phyloP scores from a whole-genome alignment of 108 stramenopile genomes.

The Discostella pseudostelligera region DNA sequence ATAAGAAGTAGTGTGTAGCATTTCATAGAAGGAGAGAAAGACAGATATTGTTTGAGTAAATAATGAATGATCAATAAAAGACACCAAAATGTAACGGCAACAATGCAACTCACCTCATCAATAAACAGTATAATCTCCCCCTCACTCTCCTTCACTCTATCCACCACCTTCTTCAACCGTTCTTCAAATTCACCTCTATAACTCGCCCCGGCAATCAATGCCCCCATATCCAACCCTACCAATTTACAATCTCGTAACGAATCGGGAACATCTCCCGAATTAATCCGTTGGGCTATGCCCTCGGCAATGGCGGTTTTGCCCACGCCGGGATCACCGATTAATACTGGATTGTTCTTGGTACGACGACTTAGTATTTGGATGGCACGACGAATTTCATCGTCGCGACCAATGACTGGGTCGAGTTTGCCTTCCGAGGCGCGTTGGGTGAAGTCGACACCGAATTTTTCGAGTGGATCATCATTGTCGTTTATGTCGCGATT shows the following conservation, averaged over 20 bases:
- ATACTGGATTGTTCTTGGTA: conserved; percentile 98
- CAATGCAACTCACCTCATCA: conserved; percentile 73
- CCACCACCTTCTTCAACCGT: conserved; percentile 96
- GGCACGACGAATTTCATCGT: conserved; percentile 95
- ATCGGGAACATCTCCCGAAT: conserved; percentile 42
- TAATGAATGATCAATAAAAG: too few relatives aligned
- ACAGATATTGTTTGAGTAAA: too few relatives aligned
- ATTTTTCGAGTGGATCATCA: conserved; percentile 93
- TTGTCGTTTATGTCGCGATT: not conserved
- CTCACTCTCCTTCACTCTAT: conserved; percentile 92
- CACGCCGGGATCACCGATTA: conserved; percentile 98
- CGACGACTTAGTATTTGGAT: conserved; percentile 95
- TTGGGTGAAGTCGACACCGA: conserved; percentile 93
- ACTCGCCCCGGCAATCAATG: conserved; percentile 96
- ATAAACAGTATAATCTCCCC: conserved; percentile 97
- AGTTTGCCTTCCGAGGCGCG: conserved; percentile 79
- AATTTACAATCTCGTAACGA: conserved; percentile 63
- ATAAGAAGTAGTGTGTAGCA: too few relatives aligned
- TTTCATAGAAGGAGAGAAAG: too few relatives aligned
- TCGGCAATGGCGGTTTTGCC: conserved; percentile 98
- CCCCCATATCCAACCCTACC: conserved; percentile 95
- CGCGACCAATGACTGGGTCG: conserved; percentile 98
- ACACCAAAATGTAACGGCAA: too few relatives aligned
- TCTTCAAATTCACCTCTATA: conserved; percentile 99
- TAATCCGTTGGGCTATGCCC: conserved; percentile 89